Percentiles rank a stretch among this genome's conserved stretches.
phyloP scores from a whole-genome alignment of 495 filamentous ascomycete genomes.

The Aspergillus affinis region DNA sequence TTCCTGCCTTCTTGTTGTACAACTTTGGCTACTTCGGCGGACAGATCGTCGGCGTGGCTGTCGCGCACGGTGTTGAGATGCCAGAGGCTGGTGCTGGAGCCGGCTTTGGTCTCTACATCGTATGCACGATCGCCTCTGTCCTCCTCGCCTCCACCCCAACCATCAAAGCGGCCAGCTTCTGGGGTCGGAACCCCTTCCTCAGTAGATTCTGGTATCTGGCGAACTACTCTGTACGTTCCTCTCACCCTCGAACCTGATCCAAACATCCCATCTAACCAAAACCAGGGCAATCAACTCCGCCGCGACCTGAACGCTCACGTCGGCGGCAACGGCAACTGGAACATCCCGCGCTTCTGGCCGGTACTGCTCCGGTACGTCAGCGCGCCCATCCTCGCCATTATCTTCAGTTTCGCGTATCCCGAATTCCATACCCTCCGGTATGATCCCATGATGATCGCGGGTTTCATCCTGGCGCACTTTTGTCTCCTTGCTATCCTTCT shows the following conservation, averaged over 20 bases:
- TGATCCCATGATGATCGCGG: conserved; percentile 39
- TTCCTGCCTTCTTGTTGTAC: conserved; percentile 28
- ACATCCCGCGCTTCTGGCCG: conserved; percentile 35
- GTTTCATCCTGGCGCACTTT: conserved; percentile 36
- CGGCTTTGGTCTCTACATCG: conserved; percentile 28
- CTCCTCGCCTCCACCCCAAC: conserved; percentile 25
- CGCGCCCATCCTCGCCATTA: conserved; percentile 37
- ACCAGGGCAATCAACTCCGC: conserved; percentile 26
- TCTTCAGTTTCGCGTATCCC: conserved; percentile 43
- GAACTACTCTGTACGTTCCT: conserved; percentile 20
- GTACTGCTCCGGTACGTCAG: conserved; percentile 38
- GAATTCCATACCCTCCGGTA: conserved; percentile 36
- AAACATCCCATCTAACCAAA: neutral
- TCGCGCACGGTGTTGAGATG: conserved; percentile 28
- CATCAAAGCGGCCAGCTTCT: conserved; percentile 28
- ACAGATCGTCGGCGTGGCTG: conserved; percentile 32
- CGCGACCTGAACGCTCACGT: conserved; percentile 24
- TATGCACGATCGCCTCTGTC: conserved; percentile 13
- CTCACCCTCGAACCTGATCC: neutral
- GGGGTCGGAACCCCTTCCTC: conserved; percentile 25
- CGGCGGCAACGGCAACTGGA: conserved; percentile 36
- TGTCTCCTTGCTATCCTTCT: conserved; percentile 27
- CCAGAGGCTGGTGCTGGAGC: conserved; percentile 29
- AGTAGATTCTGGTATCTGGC: conserved; percentile 26
- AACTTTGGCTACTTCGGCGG: conserved; percentile 38